Evolutionary conservation across 2,329 filamentous ascomycete species (phyloP), one percentile per base, ranked within the genome.

Genomic region (Fusarium goolgardi): DNA sequence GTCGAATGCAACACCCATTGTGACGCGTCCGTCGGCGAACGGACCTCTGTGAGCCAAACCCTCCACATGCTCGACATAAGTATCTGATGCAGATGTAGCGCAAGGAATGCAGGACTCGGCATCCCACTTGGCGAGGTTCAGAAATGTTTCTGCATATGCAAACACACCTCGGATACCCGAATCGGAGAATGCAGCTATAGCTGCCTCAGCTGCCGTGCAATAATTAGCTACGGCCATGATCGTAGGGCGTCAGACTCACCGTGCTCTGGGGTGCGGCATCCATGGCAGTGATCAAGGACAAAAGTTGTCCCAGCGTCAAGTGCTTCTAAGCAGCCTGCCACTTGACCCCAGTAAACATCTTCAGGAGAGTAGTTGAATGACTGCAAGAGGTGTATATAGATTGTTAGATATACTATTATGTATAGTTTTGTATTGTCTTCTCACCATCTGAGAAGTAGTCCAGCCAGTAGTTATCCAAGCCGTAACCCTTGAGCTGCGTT

Each of bases 401-500:
- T 27, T 7, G 16, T n/a, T 10, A 27, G 16, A 27, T 5, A 3
- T 6, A 10, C 1, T 13, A n/a, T 5, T 3, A 20, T 12, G 9
- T 3, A 10, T 15, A 8, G 6, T 1, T 2, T 8, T 31, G 2
- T 8, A 4, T 1, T 9, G 7, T 27, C 0, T 6, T 18, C 23
- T 40, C 5, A 52, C 53, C 53, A 1, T 52, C 53, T 6, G 53
- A 55, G 0, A 55, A 55, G n/a, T 55, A 55, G 4, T 55, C 45
- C 5, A 55, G 3, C 53, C 45, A 55, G 34, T 18, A 52, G 4
- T 55, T n/a, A 2, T 55, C 53, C 4, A 49, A 21, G 0, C 45
- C 49, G 7, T 57, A 31, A 2, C 50, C 55, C 10, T 55, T 59
- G 2, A 59, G 50, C 29, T 59, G 55, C 0, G 65, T 68, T 12